Conservation (phyloP, 352 stramenopile species). For the Phytophthora constricta region DNA sequence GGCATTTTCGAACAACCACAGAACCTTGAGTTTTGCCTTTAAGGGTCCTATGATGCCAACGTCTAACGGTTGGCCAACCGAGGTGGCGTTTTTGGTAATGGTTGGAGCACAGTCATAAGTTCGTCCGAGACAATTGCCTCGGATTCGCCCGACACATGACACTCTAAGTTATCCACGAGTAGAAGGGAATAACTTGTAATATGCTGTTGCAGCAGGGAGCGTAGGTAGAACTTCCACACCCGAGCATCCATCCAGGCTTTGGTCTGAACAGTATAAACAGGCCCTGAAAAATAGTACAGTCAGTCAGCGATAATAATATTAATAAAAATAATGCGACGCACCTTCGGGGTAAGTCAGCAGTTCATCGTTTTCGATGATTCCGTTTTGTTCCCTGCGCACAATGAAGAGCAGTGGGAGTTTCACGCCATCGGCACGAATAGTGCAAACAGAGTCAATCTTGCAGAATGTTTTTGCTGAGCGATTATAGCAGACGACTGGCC, state of each 20-base stretch:
- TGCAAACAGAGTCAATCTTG: too few relatives aligned
- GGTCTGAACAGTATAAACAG: background rate
- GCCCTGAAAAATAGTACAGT: conserved; percentile 5
- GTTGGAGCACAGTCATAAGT: conserved; percentile 5
- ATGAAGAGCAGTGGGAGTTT: too few relatives aligned
- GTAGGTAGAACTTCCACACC: background rate
- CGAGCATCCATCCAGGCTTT: background rate
- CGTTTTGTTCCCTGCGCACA: too few relatives aligned
- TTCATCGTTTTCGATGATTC: conserved; percentile 16
- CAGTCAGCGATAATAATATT: background rate
- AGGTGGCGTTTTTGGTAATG: conserved; percentile 22
- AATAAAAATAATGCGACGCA: background rate
- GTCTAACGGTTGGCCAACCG: conserved; percentile 25
- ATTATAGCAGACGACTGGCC: conserved; percentile 9
- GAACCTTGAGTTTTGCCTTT: conserved; percentile 7
- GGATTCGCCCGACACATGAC: too few relatives aligned
- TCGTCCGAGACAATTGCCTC: too few relatives aligned
- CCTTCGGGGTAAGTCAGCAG: conserved; percentile 9
- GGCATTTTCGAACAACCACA: conserved; percentile 5
- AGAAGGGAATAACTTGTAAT: too few relatives aligned
- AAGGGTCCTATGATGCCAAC: too few relatives aligned
- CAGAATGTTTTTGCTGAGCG: conserved; percentile 21
- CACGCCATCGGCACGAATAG: too few relatives aligned
- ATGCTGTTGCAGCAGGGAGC: too few relatives aligned
- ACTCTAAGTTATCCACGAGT: too few relatives aligned